These are phyloP conservation scores for Fraxinus angustifolia DNA, from an alignment of 305 asterid genomes.

Conservation along the genomic window DNA sequence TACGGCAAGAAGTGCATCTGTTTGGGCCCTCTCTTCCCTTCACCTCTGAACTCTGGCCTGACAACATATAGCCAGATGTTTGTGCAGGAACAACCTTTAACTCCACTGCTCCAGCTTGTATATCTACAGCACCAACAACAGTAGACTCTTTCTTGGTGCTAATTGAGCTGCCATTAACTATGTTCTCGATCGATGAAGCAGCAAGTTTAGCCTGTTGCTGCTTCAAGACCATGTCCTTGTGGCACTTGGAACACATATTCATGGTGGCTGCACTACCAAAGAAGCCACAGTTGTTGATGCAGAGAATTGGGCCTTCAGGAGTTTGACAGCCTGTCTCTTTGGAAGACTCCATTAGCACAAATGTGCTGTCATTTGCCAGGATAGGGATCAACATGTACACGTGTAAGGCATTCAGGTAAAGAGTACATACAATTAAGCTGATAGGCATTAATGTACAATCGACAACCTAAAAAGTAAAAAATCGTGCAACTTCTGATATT, in stretches of 20 bases:
- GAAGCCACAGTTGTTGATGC: constrained; percentile 46
- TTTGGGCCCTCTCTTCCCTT: constrained; percentile 31
- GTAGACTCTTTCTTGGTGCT: constrained; percentile 26
- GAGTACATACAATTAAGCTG: background rate
- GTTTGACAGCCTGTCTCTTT: constrained; percentile 58
- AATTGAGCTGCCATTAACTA: constrained; percentile 46
- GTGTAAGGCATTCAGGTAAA: background rate
- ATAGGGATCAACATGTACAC: background rate
- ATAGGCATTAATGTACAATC: background rate
- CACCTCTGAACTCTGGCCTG: constrained; percentile 26
- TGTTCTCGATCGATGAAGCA: constrained; percentile 49
- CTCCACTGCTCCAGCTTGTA: constrained; percentile 25
- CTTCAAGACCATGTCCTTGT: constrained; percentile 48
- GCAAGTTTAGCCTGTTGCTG: constrained; percentile 50
- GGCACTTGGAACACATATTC: constrained; percentile 74
- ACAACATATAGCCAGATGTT: constrained; percentile 16
- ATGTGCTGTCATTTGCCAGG: constrained; percentile 19
- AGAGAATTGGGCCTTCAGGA: constrained; percentile 47
- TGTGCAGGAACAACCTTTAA: constrained; percentile 25
- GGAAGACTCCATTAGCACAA: constrained; percentile 51
- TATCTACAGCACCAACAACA: constrained; percentile 16
- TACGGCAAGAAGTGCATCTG: constrained; percentile 39
- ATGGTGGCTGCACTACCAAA: constrained; percentile 60
- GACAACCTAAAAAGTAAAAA: background rate
- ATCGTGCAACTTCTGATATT: background rate